Evolutionary conservation across 805 yeast genomes (phyloP), one percentile per base, ranked within the genome.

Genomic region (Candida golubevii): DNA sequence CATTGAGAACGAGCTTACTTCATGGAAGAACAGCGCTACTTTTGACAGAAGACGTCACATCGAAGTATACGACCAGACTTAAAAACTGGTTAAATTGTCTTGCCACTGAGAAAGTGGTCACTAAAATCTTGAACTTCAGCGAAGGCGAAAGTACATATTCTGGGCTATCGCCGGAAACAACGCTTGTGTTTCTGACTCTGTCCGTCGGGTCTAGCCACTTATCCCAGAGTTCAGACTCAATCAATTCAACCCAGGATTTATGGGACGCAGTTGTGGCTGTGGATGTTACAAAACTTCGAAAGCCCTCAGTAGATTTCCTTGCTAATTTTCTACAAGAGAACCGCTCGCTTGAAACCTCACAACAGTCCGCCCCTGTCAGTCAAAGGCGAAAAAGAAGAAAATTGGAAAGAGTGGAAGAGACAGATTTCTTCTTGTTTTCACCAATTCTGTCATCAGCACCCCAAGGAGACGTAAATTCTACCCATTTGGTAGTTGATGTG

Each of bases 391-490:
- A 65, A 41, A 53, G 72, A 48, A 53, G 66, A 33, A 65, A 58
- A 39, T 57, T 63, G 32, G 65, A 66, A 43, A 58, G 60, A 34
- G 67, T 64, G 2, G 60, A 57, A 39, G 63, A 59, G 13, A 55
- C 67, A 31, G 66, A 66, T 37, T 69, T 69, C 41, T 66, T 69
- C 41, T 66, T 64, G 44, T 62, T 67, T 31, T 37, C 53, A 2
- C 50, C 51, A 4, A 13, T 37, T 14, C 41, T 41, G 34, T 43
- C 50, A 7, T 29, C 32, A 11, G n/a, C n/a, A 11, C 32, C 32
- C 32, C n/a, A 12, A 29, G 11, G 4, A 11, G 32, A 29, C n/a
- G 32, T 29, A 10, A 3, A 6, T 11, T 12, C n/a, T 10, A 10
- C 11, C 6, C n/a, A 10, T 11, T 29, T 29, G 3, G 23, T 5